phyloP scores from a whole-genome alignment of 2,329 filamentous ascomycete species.

The Fonsecaea erecta region DNA sequence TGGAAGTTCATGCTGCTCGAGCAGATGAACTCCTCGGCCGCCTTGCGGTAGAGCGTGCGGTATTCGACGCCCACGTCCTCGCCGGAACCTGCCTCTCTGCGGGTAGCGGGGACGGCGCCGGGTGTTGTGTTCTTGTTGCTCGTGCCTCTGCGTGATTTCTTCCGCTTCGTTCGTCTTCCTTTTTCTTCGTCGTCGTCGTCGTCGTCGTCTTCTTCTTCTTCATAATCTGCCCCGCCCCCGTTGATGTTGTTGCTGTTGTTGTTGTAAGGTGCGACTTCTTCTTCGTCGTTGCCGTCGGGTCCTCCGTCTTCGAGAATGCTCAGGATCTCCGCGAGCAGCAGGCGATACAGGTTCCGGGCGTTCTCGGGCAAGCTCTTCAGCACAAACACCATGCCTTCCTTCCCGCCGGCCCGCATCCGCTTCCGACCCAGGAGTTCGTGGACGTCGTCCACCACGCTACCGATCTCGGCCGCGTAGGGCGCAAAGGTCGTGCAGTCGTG shows the following conservation, averaged over 20 bases:
- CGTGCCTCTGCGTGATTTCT: neutral
- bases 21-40: slow-evolving; percentile 94
- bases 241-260: neutral
- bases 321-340: slow-evolving; percentile 84
- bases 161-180: neutral
- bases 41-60: slow-evolving; percentile 88
- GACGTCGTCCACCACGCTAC: slow-evolving; percentile 84
- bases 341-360: slow-evolving; percentile 80
- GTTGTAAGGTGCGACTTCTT: too few species aligned
- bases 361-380: slow-evolving; percentile 90
- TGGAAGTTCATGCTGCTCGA: slow-evolving; percentile 95
- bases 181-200: slow-evolving; percentile 30
- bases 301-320: slow-evolving; percentile 63
- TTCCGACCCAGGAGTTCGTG: slow-evolving; percentile 83
- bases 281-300: too few species aligned
- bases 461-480: slow-evolving; percentile 70
- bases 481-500: slow-evolving; percentile 93
- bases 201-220: slow-evolving; percentile 18
- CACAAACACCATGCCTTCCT: slow-evolving; percentile 90
- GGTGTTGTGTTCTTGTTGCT: neutral
- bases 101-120: neutral
- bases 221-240: neutral
- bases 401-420: slow-evolving; percentile 78
- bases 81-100: slow-evolving; percentile 16
- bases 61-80: slow-evolving; percentile 77